A percentile compares a stretch with the other conserved stretches of the same genome.
Conservation (phyloP, 129 eudicot species). For the Pseudognaphalium luteoalbum region DNA sequence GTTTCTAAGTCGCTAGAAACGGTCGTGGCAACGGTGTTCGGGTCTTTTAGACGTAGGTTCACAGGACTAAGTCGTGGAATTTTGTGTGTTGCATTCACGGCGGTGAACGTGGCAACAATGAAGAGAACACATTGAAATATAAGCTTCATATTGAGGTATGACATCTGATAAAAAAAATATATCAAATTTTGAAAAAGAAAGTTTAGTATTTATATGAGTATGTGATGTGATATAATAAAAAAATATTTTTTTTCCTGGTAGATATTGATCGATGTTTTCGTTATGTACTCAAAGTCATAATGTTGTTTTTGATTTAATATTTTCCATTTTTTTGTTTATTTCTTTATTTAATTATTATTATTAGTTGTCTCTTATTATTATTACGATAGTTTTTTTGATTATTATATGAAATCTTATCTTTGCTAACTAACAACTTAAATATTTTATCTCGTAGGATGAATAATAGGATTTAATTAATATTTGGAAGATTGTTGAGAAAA, state of each 20-base stretch:
- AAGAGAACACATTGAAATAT: constrained; percentile 22
- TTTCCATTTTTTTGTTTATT: no score
- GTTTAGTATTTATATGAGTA: neutral
- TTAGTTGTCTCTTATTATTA: no score
- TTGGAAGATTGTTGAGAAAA: no score
- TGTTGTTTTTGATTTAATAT: no score
- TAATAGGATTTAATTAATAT: no score
- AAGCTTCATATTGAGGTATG: constrained; percentile 8
- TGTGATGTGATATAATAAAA: neutral
- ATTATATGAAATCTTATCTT: no score
- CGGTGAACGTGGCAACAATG: constrained; percentile 4
- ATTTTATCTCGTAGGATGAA: no score
- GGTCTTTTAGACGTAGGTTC: constrained; percentile 5
- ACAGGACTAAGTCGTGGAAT: constrained; percentile 32
- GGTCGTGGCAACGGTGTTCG: neutral
- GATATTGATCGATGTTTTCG: neutral
- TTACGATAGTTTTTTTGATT: no score
- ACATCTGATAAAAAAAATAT: no score
- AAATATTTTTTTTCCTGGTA: no score
- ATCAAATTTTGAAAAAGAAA: neutral
- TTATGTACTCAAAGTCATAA: neutral
- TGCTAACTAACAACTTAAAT: no score
- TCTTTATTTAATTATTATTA: no score
- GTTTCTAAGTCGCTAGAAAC: constrained; percentile 20
- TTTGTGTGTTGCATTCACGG: constrained; percentile 18